These are phyloP conservation scores for Sporopachydermia cereana DNA, from an alignment of 1,139 yeast species.

Conservation along the genomic window DNA sequence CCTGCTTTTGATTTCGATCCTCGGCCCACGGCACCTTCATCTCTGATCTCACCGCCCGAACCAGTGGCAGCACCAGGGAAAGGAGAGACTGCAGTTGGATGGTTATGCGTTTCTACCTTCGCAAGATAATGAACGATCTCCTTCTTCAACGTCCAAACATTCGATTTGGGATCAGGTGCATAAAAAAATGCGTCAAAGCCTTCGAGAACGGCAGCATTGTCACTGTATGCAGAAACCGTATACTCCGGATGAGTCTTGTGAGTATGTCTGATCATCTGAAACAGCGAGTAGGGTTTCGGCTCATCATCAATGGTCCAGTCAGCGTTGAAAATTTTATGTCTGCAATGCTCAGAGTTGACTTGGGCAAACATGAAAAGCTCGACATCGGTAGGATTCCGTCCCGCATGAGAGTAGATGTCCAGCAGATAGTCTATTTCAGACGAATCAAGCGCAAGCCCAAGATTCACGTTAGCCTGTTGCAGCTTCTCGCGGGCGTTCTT, in stretches of 20 bases:
- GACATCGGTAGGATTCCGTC: slow-evolving; percentile 94
- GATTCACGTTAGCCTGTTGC: slow-evolving; percentile 61
- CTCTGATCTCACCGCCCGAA: slow-evolving; percentile 99
- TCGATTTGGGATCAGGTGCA: slow-evolving; percentile 64
- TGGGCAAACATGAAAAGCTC: slow-evolving; percentile 99
- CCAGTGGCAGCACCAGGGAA: slow-evolving; percentile 99
- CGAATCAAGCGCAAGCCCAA: slow-evolving; percentile 86
- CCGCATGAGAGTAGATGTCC: slow-evolving; percentile 35
- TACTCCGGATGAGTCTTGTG: slow-evolving; percentile 65
- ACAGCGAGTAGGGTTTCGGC: slow-evolving; percentile 60
- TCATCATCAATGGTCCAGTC: slow-evolving; percentile 94
- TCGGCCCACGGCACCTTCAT: slow-evolving; percentile 98
- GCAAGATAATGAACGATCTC: slow-evolving; percentile 84
- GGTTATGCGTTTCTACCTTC: slow-evolving; percentile 97
- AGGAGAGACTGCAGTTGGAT: slow-evolving; percentile 98
- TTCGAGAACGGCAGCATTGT: slow-evolving; percentile 95
- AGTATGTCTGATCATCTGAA: slow-evolving; percentile 94
- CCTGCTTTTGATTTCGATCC: slow-evolving; percentile 98
- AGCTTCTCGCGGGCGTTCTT: slow-evolving; percentile 48
- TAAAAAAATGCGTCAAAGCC: slow-evolving; percentile 55
- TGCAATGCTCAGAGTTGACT: slow-evolving; percentile 98
- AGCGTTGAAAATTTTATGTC: slow-evolving; percentile 97
- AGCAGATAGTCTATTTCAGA: slow-evolving; percentile 88
- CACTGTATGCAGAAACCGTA: slow-evolving; percentile 91
- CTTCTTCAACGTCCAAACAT: slow-evolving; percentile 60